Base-by-base conservation (phyloP, 2,329 filamentous ascomycete species). In the Cryphonectria radicalis region DNA sequence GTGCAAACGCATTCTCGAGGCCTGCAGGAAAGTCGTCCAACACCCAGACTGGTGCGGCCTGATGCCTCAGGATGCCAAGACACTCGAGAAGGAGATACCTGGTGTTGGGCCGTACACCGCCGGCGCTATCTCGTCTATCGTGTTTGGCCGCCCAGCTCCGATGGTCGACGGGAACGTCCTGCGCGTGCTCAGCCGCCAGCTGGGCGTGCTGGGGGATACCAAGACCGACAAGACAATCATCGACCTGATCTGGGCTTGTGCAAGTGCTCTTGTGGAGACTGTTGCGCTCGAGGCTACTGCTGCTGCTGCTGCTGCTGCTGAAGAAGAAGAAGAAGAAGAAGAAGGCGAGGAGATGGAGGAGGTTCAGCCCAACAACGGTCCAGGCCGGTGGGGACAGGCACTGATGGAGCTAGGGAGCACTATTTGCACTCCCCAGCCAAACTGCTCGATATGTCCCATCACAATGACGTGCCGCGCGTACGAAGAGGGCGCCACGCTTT, bases 401-500 rank as follows among this genome's bases (percentile, higher is more conserved):
- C 78, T 91, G 37, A 91, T 91, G 89, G 89, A 91, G 76, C 81
- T 91, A 4, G 89, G 89, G 3, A 90, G 88, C 73, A 91, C 89
- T 0, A 77, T 91, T 1, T 91, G 89, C 74, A 84, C 84, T 8
- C 89, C 89, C 0, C 87, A 86, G 74, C 89, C 89, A 1, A 85
- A 86, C 66, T 91, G 89, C 74, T 78, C 77, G 2, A 75, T 76
- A 1, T 89, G 87, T 69, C 87, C 87, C 0, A 81, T 89, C 63
- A 84, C 80, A 0, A 77, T 78, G 2, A 87, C 84, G 0, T 89
- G 87, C 73, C 84, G 85, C 6, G 86, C 82, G 0, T 88, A 86
- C 74, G 76, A 76, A 3, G 87, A 89, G 71, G 87, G 86, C 1
- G 68, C 79, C 3, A 74, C 77, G 0, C 69, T 82, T 37, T 79